Percentiles rank a stretch among this genome's conserved stretches.
phyloP scores from a whole-genome alignment of 495 filamentous ascomycete species.

The Hypoxylon cercidicola region DNA sequence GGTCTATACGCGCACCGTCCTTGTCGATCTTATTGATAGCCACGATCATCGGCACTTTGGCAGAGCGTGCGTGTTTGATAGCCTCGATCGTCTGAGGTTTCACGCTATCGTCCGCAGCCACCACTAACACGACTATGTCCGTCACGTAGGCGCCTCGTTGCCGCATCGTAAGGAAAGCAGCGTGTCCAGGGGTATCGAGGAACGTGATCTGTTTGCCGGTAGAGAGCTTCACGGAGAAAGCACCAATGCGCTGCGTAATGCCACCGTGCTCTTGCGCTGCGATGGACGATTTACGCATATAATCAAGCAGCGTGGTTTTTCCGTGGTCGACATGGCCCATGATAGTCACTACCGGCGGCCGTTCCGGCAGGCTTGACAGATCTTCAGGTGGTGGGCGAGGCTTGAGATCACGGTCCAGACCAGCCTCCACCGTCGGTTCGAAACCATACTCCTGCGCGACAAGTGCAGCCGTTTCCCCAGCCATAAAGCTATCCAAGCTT shows the following conservation, averaged over 20 bases:
- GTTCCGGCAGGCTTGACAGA: conserved; percentile 70
- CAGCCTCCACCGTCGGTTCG: conserved; percentile 83
- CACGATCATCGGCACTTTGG: conserved; percentile 94
- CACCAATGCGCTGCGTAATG: conserved; percentile 99
- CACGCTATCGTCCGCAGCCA: conserved; percentile 96
- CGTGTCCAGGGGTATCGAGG: conserved; percentile 96
- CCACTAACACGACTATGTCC: conserved; percentile 95
- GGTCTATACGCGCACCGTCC: conserved; percentile 77
- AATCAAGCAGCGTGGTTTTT: conserved; percentile 96
- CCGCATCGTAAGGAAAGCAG: conserved; percentile 95
- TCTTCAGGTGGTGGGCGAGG: conserved; percentile 79
- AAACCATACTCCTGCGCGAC: conserved; percentile 94
- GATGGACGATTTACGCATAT: conserved; percentile 90
- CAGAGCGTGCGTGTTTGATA: conserved; percentile 90
- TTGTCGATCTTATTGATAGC: conserved; percentile 99
- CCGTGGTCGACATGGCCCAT: conserved; percentile 99
- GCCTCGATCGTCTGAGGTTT: conserved; percentile 98
- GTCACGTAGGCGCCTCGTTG: conserved; percentile 95
- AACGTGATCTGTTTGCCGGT: conserved; percentile 92
- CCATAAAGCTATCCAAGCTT: conserved; percentile 80
- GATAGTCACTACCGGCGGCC: conserved; percentile 97
- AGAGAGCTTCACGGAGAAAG: conserved; percentile 92
- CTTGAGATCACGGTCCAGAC: conserved; percentile 74
- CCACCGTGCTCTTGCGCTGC: conserved; percentile 92
- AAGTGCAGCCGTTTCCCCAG: conserved; percentile 88